Conservation (phyloP, 2,329 filamentous ascomycete species). For the Aspergillus sp. region DNA sequence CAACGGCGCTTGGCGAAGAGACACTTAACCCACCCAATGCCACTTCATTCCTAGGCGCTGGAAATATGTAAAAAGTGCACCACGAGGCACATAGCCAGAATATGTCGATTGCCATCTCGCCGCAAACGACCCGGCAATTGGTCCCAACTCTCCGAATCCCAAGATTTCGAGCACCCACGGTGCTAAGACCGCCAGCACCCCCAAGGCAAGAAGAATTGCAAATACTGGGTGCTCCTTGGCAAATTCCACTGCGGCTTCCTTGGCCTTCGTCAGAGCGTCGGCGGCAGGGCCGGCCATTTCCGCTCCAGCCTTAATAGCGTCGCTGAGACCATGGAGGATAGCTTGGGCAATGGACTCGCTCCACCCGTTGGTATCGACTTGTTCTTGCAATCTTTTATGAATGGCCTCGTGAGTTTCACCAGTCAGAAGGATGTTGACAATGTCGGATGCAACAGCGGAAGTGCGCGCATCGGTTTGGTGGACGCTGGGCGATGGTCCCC, state of each 20-base stretch:
- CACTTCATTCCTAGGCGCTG: slow-evolving; percentile 46
- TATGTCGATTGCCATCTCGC: slow-evolving; percentile 44
- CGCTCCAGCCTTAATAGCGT: slow-evolving; percentile 16
- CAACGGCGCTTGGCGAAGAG: not conserved
- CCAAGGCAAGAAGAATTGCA: slow-evolving; percentile 27
- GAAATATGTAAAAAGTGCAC: slow-evolving; percentile 46
- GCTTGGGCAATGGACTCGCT: slow-evolving; percentile 16
- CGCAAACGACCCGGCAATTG: slow-evolving; percentile 39
- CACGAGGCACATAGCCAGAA: slow-evolving; percentile 42
- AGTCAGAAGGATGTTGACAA: slow-evolving; percentile 14
- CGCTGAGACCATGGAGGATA: slow-evolving; percentile 16
- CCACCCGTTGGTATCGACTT: slow-evolving; percentile 16
- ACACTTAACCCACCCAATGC: slow-evolving; percentile 9
- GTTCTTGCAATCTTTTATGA: slow-evolving; percentile 14
- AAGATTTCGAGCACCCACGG: slow-evolving; percentile 30
- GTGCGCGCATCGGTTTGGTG: not conserved
- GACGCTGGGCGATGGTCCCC: not conserved
- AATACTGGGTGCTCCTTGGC: slow-evolving; percentile 27
- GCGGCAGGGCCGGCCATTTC: slow-evolving; percentile 18
- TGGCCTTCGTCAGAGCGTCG: slow-evolving; percentile 19
- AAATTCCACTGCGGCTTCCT: slow-evolving; percentile 20
- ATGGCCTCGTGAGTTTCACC: not conserved
- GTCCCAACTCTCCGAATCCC: slow-evolving; percentile 30
- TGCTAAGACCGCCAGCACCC: slow-evolving; percentile 24
- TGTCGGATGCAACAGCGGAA: slow-evolving; percentile 5